A percentile compares a stretch with the other conserved stretches of the same genome.
These are phyloP conservation scores for Chlorencoelia australis DNA, from an alignment of 2,329 filamentous ascomycete genomes.

Conservation along the genomic window DNA sequence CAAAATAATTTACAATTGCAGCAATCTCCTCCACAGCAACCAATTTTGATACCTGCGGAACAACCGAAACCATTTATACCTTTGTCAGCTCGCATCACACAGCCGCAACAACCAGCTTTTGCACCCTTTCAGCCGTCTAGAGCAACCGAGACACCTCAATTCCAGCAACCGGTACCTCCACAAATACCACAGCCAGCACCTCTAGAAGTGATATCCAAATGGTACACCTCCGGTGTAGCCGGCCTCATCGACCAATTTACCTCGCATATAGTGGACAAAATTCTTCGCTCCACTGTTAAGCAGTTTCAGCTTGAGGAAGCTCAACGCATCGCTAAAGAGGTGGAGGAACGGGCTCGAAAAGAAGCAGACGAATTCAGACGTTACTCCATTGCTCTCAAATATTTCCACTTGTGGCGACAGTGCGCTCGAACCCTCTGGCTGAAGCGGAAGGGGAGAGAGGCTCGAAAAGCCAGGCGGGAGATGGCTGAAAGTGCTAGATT, in stretches of 20 bases:
- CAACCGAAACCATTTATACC: no score
- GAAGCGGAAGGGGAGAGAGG: constrained; percentile 22
- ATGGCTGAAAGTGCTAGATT: constrained; percentile 22
- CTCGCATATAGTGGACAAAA: constrained; percentile 14
- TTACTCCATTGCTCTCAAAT: constrained; percentile 22
- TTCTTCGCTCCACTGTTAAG: constrained; percentile 14
- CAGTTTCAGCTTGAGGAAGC: constrained; percentile 15
- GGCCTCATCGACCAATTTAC: constrained; percentile 28
- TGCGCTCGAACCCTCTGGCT: constrained; percentile 17
- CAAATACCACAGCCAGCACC: neutral
- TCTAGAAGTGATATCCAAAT: constrained; percentile 15
- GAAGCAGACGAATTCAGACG: constrained; percentile 21
- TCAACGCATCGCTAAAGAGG: constrained; percentile 11
- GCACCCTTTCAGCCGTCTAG: no score
- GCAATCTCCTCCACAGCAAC: no score
- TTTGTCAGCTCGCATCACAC: no score
- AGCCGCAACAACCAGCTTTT: no score
- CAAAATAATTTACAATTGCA: no score
- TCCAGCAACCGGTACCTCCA: neutral
- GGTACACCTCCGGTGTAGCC: constrained; percentile 21
- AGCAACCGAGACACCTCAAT: no score
- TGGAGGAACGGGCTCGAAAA: constrained; percentile 14
- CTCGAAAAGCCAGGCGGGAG: constrained; percentile 19
- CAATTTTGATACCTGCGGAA: no score
- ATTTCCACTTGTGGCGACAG: constrained; percentile 22